Evolutionary conservation across 192 early-diverging fungal species (phyloP).

Genomic region (Mortierella alpina): DNA sequence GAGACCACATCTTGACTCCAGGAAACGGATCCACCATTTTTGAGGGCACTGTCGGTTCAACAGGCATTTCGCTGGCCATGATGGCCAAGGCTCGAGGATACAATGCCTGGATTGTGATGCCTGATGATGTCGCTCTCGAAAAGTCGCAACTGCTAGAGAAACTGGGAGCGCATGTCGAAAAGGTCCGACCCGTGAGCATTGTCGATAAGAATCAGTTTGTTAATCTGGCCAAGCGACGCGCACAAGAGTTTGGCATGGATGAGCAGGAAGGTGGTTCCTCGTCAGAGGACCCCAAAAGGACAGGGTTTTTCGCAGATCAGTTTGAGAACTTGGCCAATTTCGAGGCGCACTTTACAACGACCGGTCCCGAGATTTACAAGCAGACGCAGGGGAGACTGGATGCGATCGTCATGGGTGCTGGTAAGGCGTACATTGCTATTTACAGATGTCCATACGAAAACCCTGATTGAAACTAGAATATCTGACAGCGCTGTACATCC

Average conservation of each 20-base stretch:
- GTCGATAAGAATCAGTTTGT: constrained; percentile 94
- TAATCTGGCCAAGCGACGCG: constrained; percentile 83
- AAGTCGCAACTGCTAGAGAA: constrained; percentile 88
- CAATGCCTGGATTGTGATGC: constrained; percentile 95
- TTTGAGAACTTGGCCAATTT: constrained; percentile 94
- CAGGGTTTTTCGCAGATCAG: constrained; percentile 90
- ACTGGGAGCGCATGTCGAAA: constrained; percentile 90
- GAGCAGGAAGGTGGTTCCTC: not conserved
- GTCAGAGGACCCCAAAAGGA: constrained; percentile 4
- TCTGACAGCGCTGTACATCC: too few relatives aligned
- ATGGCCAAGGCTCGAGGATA: constrained; percentile 92
- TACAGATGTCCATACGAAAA: not conserved
- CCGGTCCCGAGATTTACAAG: constrained; percentile 89
- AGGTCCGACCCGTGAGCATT: constrained; percentile 90
- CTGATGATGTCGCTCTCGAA: constrained; percentile 91
- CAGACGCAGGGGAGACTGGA: constrained; percentile 79
- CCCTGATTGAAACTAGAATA: not conserved
- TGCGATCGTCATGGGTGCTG: constrained; percentile 91
- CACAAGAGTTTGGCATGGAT: constrained; percentile 68
- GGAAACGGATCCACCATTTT: constrained; percentile 83
- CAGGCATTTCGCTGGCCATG: constrained; percentile 95
- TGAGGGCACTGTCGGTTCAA: constrained; percentile 96
- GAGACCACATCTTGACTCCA: constrained; percentile 72
- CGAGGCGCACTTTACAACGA: constrained; percentile 81
- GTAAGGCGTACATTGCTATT: constrained; percentile 38